Evolutionary conservation across 139 green algal genomes (phyloP), one percentile per base, ranked within the genome.

Genomic region (Coelastrella sp.): DNA sequence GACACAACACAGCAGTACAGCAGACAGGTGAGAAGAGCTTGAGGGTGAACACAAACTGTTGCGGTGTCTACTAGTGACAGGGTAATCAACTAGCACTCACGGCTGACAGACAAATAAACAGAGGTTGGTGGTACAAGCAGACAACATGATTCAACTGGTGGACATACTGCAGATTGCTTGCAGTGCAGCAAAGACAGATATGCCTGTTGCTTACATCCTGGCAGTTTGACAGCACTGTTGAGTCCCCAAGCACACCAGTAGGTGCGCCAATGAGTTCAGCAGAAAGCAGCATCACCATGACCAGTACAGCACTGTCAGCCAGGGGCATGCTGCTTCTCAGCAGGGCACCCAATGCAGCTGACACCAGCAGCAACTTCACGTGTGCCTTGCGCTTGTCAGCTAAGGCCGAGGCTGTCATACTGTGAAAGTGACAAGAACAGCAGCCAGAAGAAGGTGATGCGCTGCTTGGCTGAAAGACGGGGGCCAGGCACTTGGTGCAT

Each of bases 151-250:
- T n/a, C 57, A 66, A 66, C 57, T 66, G 57, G 21, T 34, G 57
- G 17, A 6, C 57, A 66, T n/a, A 6, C 6, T 27, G 57, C 15
- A n/a, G 17, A 66, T n/a, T 66, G 19, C 57, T 32, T 15, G 17
- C n/a, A 19, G 17, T n/a, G 13, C 57, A 34, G 23, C 57, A 34
- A 30, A 15, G 19, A 13, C 45, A 57, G 45, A 57, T 57, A 57
- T 67, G 62, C 27, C 53, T 25, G 8, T 11, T 35, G 60, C 73
- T 71, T 41, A 89, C 86, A 27, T 72, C 69, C 15, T 85, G 69
- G 71, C 72, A 83, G 37, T 85, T 81, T 32, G 64, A 69, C 34
- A 91, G 79, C 45, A 91, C 83, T 21, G 68, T 67, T 3, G 83
- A 77, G 37, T 91, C 88, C 21, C 53, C 71, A 13, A 91, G 30